Conservation (phyloP, 306 rosid genomes). For the Dryas drummondii region DNA sequence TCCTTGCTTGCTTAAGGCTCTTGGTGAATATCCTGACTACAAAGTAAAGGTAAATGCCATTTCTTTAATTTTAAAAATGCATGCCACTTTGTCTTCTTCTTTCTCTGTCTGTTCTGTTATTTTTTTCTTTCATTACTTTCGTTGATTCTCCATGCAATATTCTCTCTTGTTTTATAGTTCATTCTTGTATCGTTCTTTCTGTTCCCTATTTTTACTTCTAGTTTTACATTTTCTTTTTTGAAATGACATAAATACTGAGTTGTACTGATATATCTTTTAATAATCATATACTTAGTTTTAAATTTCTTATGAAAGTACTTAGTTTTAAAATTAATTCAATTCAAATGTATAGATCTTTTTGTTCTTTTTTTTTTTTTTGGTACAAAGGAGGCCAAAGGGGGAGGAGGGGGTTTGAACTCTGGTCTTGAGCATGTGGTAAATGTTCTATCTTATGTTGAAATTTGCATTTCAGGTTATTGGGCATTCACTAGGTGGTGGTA, state of each 20-base stretch:
- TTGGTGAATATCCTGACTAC: constrained; percentile 76
- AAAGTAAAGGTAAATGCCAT: constrained; percentile 54
- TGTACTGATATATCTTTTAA: too few relatives aligned
- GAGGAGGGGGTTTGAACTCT: too few relatives aligned
- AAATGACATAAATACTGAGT: too few relatives aligned
- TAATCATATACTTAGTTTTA: too few relatives aligned
- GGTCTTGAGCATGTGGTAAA: too few relatives aligned
- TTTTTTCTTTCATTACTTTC: too few relatives aligned
- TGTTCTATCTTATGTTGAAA: neutral
- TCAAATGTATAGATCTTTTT: neutral
- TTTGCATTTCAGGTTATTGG: constrained; percentile 70
- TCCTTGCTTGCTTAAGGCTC: constrained; percentile 78
- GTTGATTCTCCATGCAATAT: neutral
- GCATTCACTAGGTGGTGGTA: constrained; percentile 97
- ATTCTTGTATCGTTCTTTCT: neutral
- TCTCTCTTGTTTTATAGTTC: neutral
- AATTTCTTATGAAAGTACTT: neutral
- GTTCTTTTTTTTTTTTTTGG: too few relatives aligned
- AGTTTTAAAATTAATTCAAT: neutral
- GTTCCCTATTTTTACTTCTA: neutral
- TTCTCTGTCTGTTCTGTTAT: neutral
- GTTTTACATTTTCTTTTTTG: neutral
- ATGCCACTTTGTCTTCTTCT: neutral
- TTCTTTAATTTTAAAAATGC: neutral
- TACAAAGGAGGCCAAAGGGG: too few relatives aligned